These are phyloP conservation scores for Puccinia sorghi DNA, from an alignment of 1,284 basidiomycete species.

Conservation along the genomic window DNA sequence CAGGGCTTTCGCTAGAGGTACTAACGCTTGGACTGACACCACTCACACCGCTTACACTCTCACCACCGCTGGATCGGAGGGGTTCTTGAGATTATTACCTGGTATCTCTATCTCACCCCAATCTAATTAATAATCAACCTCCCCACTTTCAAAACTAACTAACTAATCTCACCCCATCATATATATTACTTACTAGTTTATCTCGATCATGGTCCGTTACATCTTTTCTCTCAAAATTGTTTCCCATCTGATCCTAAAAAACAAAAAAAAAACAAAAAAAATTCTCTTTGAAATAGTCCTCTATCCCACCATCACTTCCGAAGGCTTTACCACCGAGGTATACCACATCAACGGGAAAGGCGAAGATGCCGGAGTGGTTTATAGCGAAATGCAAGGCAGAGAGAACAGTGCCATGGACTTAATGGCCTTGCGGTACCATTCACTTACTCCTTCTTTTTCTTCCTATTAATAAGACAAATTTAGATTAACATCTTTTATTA, in stretches of 20 bases:
- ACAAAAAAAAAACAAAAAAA: background rate
- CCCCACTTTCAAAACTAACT: background rate
- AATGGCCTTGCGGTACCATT: conserved; percentile 73
- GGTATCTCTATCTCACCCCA: conserved; percentile 54
- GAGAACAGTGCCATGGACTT: conserved; percentile 89
- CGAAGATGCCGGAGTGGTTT: conserved; percentile 93
- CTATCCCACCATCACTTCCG: conserved; percentile 88
- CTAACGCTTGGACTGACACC: conserved; percentile 67
- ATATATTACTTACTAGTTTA: conserved; percentile 66
- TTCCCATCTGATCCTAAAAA: background rate
- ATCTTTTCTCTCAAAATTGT: background rate
- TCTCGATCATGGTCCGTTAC: conserved; percentile 71
- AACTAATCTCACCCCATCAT: background rate
- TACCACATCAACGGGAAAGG: conserved; percentile 83
- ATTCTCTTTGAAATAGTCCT: conserved; percentile 64
- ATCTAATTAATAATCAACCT: background rate
- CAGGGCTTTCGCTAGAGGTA: conserved; percentile 83
- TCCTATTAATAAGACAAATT: too few relatives aligned
- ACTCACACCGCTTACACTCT: conserved; percentile 78
- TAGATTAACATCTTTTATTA: conserved; percentile 41
- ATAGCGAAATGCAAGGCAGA: conserved; percentile 96
- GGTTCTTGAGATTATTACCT: conserved; percentile 89
- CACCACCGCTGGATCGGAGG: conserved; percentile 93
- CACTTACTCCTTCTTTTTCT: too few relatives aligned
- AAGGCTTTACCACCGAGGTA: conserved; percentile 89